phyloP scores from a whole-genome alignment of 179 eudicot species.

The Silene coronaria region DNA sequence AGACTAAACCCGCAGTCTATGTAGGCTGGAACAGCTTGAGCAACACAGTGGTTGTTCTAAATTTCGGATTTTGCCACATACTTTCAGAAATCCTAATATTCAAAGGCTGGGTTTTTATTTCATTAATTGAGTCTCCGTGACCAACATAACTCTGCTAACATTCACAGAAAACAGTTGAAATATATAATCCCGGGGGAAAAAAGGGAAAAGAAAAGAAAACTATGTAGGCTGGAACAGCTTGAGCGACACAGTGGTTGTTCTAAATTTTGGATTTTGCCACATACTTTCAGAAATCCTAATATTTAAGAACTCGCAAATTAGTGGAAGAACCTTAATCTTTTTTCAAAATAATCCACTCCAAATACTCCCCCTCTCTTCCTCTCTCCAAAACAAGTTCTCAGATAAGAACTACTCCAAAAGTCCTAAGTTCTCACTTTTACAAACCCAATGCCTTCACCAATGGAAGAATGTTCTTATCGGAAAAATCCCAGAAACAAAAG shows the following conservation, averaged over 20 bases:
- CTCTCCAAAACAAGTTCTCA: not conserved
- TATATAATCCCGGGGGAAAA: not conserved
- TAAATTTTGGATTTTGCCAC: too few species aligned
- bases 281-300: too few species aligned
- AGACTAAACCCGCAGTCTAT: too few species aligned
- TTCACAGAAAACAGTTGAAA: conserved; percentile 7
- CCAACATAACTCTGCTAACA: conserved; percentile 82
- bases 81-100: too few species aligned
- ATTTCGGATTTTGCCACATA: too few species aligned
- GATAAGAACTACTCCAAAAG: not conserved
- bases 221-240: too few species aligned
- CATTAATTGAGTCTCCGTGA: conserved; percentile 94
- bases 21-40: not conserved
- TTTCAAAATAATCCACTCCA: not conserved
- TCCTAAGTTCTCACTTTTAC: not conserved
- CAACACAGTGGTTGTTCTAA: not conserved
- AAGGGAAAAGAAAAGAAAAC: too few species aligned
- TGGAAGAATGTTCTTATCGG: not conserved
- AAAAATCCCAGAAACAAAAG: not conserved
- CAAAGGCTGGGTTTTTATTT: conserved; percentile 79
- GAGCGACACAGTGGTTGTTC: too few species aligned
- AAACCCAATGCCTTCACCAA: not conserved
- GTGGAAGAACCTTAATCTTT: too few species aligned
- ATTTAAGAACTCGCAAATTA: too few species aligned
- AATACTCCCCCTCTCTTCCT: not conserved